phyloP scores from a whole-genome alignment of 225 moss, liverwort and hornwort genomes.

The Polytrichum commune region DNA sequence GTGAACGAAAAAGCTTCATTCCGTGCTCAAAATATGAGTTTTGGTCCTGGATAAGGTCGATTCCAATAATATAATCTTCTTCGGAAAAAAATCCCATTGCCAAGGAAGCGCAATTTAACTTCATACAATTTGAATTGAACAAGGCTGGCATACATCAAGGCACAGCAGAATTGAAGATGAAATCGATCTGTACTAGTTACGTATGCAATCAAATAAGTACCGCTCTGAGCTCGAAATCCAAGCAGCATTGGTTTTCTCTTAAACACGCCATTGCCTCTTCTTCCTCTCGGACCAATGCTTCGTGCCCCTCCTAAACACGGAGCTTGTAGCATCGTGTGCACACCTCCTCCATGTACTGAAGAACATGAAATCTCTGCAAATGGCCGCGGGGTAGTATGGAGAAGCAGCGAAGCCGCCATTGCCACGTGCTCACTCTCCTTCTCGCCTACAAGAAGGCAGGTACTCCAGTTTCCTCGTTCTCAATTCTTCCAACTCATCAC shows the following conservation, averaged over 20 bases:
- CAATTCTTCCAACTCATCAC: not conserved
- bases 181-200: too few species aligned
- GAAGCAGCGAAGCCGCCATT: slow-evolving; percentile 23
- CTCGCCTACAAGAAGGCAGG: not conserved
- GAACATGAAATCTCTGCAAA: not conserved
- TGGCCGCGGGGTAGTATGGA: slow-evolving; percentile 16
- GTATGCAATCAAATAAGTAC: slow-evolving; percentile 5
- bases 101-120: not conserved
- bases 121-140: not conserved
- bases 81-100: not conserved
- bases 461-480: not conserved
- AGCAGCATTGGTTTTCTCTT: slow-evolving; percentile 21
- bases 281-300: slow-evolving; percentile 15
- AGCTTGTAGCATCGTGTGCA: slow-evolving; percentile 35
- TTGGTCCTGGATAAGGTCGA: not conserved
- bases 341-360: not conserved
- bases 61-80: not conserved
- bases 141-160: not conserved
- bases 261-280: slow-evolving; percentile 17
- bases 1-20: not conserved
- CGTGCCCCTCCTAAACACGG: slow-evolving; percentile 21
- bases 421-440: slow-evolving; percentile 2
- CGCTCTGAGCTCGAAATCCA: slow-evolving; percentile 33
- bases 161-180: not conserved
- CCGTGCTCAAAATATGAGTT: too few species aligned